Base-by-base conservation (phyloP, 2,329 filamentous ascomycete genomes). In the Colletotrichum caudatum region DNA sequence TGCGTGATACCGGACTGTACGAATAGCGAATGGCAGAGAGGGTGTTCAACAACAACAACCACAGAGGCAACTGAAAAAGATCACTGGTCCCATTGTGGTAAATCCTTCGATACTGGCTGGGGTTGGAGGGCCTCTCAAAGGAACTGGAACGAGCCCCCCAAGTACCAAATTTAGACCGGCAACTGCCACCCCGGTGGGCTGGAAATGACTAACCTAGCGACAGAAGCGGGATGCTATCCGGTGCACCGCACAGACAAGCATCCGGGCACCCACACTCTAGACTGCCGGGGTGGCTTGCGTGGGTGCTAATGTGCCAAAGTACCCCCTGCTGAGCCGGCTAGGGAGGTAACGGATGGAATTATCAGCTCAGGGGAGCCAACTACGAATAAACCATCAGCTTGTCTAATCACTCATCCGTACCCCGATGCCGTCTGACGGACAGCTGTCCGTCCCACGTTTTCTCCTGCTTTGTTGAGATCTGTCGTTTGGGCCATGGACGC, bases 391-490 rank as follows among this genome's bases (percentile, higher is more conserved):
- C 29, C 29, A 63, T 41, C 68, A n/a, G 18, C 44, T 46, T 46
- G 20, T n/a, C 18, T 20, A 20, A 46, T 46, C 44, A 46, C 44
- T 46, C 64, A 44, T 67, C 46, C 35, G 5, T n/a, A 56, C 65
- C 8, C 16, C 16, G 29, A 50, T 57, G 46, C 23, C 37, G 29
- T 35, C n/a, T 5, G 46, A n/a, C 59, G 41, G 66, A 70, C 29
- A 70, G 50, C 33, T 65, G 39, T 64, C 66, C 60, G 48, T 64
- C 35, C 69, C 69, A 72, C 56, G 69, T 72, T 72, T 71, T 58
- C 35, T 56, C 41, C 7, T 70, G 44, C 48, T 23, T 60, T 20
- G 60, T 61, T 35, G 60, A 59, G 66, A 69, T 51, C 46, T 59
- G 33, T 59, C 46, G 39, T 35, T 33, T n/a, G 23, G 26, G 26